These are phyloP conservation scores for Epichloe sp. DNA, from an alignment of 2,329 filamentous ascomycete genomes.

Conservation along the genomic window DNA sequence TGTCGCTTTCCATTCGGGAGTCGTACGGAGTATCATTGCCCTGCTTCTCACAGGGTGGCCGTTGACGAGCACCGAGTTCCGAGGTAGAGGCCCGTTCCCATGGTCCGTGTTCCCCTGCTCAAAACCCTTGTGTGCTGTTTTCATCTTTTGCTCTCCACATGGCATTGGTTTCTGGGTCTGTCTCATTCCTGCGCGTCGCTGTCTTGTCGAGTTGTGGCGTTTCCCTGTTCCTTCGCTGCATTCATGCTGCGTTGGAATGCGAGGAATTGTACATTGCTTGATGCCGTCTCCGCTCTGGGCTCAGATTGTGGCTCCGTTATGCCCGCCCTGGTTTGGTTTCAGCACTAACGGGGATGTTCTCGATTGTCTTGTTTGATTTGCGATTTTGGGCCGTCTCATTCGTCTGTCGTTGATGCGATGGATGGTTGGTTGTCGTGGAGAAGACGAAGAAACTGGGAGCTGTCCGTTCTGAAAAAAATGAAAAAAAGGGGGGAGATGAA, in stretches of 20 bases:
- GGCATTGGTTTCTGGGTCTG: neutral
- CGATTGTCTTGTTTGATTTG: neutral
- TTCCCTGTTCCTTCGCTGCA: too few relatives aligned
- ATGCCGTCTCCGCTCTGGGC: neutral
- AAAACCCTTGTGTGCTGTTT: conserved; percentile 7
- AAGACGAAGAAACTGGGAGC: neutral
- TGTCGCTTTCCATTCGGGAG: conserved; percentile 33
- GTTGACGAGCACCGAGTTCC: conserved; percentile 27
- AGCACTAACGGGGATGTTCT: neutral
- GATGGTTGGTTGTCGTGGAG: neutral
- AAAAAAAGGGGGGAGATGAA: neutral
- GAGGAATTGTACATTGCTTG: too few relatives aligned
- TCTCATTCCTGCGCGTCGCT: neutral
- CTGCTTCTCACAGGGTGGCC: conserved; percentile 33
- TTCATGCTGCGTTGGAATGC: too few relatives aligned
- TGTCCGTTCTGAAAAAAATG: neutral
- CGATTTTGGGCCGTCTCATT: neutral
- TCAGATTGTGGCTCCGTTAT: neutral
- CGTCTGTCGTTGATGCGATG: neutral
- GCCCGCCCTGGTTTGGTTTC: neutral
- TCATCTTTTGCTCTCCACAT: conserved; percentile 8
- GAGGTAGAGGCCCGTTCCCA: conserved; percentile 5
- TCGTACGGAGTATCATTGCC: conserved; percentile 8
- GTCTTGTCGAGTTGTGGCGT: too few relatives aligned
- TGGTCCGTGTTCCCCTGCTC: conserved; percentile 18